Conservation (phyloP, 768 basidiomycete genomes). For the Calocybe cyanea region DNA sequence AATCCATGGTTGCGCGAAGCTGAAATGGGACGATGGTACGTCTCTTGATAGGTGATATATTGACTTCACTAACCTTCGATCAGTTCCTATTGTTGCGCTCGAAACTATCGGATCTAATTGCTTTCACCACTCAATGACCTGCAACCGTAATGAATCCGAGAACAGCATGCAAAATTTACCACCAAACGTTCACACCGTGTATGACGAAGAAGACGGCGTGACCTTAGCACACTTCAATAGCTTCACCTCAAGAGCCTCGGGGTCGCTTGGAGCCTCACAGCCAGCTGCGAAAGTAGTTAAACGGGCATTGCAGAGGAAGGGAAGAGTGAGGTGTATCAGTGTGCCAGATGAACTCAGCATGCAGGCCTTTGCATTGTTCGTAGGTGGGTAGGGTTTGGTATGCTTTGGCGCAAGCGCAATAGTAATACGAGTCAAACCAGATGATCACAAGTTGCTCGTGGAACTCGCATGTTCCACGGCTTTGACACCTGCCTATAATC, state of each 20-base stretch:
- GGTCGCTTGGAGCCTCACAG: constrained; percentile 68
- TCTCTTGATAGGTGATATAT: neutral
- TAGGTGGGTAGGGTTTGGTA: constrained; percentile 41
- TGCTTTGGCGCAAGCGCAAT: neutral
- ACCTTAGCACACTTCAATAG: constrained; percentile 52
- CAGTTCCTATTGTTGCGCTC: constrained; percentile 62
- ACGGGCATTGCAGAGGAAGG: constrained; percentile 59
- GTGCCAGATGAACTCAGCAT: constrained; percentile 70
- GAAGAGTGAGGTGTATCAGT: constrained; percentile 54
- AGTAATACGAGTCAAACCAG: constrained; percentile 28
- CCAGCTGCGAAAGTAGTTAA: constrained; percentile 59
- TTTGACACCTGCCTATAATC: constrained; percentile 61
- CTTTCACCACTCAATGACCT: constrained; percentile 66
- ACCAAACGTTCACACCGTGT: constrained; percentile 36
- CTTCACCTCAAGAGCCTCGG: constrained; percentile 62
- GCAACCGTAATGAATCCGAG: constrained; percentile 43
- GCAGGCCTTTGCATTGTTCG: constrained; percentile 52
- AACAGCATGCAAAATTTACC: constrained; percentile 30
- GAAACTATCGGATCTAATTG: constrained; percentile 74
- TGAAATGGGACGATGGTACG: constrained; percentile 70
- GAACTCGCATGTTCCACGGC: constrained; percentile 75
- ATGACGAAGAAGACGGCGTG: constrained; percentile 41
- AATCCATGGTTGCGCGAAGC: constrained; percentile 57
- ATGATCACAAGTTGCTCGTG: constrained; percentile 72
- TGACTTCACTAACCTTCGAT: neutral